These are phyloP conservation scores for Fomitopsis schrenkii DNA, from an alignment of 1,284 basidiomycete species.

Conservation along the genomic window DNA sequence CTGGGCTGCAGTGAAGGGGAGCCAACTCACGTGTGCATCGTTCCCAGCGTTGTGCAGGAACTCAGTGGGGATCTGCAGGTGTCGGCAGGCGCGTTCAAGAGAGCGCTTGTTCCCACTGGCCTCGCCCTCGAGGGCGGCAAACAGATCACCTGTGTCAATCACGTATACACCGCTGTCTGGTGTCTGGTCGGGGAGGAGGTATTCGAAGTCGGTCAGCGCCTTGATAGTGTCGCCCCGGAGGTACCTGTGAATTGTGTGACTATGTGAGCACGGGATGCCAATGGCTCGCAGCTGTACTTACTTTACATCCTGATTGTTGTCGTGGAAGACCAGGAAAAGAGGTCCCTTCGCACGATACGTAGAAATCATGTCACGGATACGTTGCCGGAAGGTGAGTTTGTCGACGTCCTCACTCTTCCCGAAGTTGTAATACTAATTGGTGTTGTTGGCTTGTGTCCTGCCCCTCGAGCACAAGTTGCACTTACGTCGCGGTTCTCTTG, in stretches of 20 bases:
- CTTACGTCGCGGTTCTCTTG: slow-evolving; percentile 53
- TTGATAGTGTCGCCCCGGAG: slow-evolving; percentile 46
- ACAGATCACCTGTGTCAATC: slow-evolving; percentile 71
- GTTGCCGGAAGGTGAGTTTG: slow-evolving; percentile 46
- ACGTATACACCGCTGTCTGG: slow-evolving; percentile 55
- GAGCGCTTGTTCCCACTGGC: slow-evolving; percentile 44
- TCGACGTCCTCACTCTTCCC: slow-evolving; percentile 55
- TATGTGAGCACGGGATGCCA: neutral
- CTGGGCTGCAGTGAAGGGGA: neutral
- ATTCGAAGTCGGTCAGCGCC: slow-evolving; percentile 48
- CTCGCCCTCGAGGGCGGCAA: slow-evolving; percentile 65
- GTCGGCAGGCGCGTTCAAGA: slow-evolving; percentile 56
- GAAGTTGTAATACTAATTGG: slow-evolving; percentile 56
- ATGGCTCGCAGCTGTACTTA: slow-evolving; percentile 25
- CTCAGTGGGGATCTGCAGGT: slow-evolving; percentile 52
- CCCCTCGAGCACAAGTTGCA: slow-evolving; percentile 1
- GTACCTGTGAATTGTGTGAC: slow-evolving; percentile 34
- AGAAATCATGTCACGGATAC: slow-evolving; percentile 47
- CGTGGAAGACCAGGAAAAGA: slow-evolving; percentile 79
- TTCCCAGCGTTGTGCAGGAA: slow-evolving; percentile 83
- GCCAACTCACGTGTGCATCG: slow-evolving; percentile 65
- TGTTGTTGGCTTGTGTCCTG: neutral
- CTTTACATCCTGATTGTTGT: slow-evolving; percentile 71
- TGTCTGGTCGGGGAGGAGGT: slow-evolving; percentile 49
- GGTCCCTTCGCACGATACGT: slow-evolving; percentile 45